Evolutionary conservation across 805 yeast genomes (phyloP).

Genomic region (Suhomyces pyralidae): DNA sequence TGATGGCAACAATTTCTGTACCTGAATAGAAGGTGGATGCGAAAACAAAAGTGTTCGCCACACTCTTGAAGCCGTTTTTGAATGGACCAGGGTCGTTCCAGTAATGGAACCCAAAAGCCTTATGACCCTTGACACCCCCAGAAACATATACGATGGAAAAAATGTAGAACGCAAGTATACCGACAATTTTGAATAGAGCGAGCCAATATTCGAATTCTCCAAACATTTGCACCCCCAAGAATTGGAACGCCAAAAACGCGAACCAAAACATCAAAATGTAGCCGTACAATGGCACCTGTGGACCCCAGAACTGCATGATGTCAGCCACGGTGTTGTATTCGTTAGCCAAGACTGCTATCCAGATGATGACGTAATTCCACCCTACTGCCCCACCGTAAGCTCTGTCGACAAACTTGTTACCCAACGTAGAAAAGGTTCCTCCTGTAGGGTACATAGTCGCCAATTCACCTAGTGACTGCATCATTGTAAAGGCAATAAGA

Average conservation of each 20-base stretch:
- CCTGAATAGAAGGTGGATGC: slow-evolving; percentile 62
- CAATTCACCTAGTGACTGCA: slow-evolving; percentile 55
- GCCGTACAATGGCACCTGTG: slow-evolving; percentile 52
- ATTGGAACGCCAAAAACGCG: slow-evolving; percentile 48
- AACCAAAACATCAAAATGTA: slow-evolving; percentile 54
- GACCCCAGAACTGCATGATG: slow-evolving; percentile 49
- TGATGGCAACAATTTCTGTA: slow-evolving; percentile 53
- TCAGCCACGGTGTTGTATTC: slow-evolving; percentile 55
- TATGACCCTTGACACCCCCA: slow-evolving; percentile 42
- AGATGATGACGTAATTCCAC: slow-evolving; percentile 50
- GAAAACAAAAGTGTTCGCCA: slow-evolving; percentile 56
- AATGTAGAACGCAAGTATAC: slow-evolving; percentile 47
- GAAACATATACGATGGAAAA: slow-evolving; percentile 46
- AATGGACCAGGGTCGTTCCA: slow-evolving; percentile 46
- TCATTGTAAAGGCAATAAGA: slow-evolving; percentile 50
- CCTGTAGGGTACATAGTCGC: slow-evolving; percentile 52
- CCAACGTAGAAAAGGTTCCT: slow-evolving; percentile 51
- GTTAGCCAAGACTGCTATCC: slow-evolving; percentile 54
- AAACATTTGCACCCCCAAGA: slow-evolving; percentile 50
- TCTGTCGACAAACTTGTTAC: slow-evolving; percentile 48
- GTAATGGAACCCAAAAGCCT: slow-evolving; percentile 41
- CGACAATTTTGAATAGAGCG: slow-evolving; percentile 47
- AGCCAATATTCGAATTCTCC: slow-evolving; percentile 58
- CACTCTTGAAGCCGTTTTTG: slow-evolving; percentile 48
- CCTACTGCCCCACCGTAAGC: slow-evolving; percentile 60